Evolutionary conservation across 306 rosid genomes (phyloP), one percentile per base, ranked within the genome.

Genomic region (Vigna trinervia): DNA sequence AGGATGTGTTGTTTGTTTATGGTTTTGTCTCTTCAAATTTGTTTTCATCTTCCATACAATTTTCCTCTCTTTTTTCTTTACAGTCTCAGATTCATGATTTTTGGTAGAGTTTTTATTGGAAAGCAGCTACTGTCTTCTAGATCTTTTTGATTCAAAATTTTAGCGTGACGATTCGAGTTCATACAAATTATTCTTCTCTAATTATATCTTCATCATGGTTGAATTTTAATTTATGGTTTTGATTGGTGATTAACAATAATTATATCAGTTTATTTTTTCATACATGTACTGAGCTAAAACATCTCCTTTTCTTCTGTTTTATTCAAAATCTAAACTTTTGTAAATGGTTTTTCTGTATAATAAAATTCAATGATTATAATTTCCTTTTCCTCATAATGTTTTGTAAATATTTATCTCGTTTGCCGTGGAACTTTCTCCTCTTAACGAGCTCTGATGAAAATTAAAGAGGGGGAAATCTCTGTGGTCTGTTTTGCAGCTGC

Each of bases 121-220:
- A 76, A 15, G 12, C 34, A 71, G 32, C 13, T 36, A 41, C 39
- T 59, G 46, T 4, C 45, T 47, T 11, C 41, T 8, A 12, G 69
- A 81, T 68, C 38, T 12, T 61, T 66, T 61, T 73, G 34, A 5
- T 72, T 78, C 62, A 20, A 48, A 78, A 47, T 69, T 32, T 60
- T 32, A 4, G 7, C 20, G 26, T 61, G 45, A 67, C 68, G 47
- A 47, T 68, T 69, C 22, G 8, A 51, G 46, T 68, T 51, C 23
- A 7, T 71, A 15, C 41, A 63, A 26, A 45, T 43, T 45, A 58
- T 58, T 69, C 59, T 52, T 66, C 56, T 38, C 32, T 26, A 41
- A 23, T 54, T 26, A 14, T 51, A 51, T 66, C 46, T 45, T 1
- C 6, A 39, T 30, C 8, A 57, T 39, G 51, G 22, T 26, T 48